Conservation (phyloP, 2,329 filamentous ascomycete genomes). For the Ophiocordyceps australis region DNA sequence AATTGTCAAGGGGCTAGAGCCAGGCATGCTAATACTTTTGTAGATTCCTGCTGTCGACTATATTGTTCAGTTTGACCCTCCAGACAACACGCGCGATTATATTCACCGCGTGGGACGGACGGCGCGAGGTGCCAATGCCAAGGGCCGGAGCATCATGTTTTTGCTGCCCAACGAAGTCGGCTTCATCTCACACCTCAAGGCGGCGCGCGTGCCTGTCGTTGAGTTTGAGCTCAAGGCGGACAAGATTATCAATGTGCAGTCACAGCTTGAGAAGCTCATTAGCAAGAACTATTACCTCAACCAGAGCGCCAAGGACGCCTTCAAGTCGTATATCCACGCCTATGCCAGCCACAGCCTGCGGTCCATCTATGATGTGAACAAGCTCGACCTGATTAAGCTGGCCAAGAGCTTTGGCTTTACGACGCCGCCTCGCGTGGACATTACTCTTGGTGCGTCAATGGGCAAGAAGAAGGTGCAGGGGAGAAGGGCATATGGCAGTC, state of each 20-base stretch:
- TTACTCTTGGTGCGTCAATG: slow-evolving; percentile 67
- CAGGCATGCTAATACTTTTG: slow-evolving; percentile 1
- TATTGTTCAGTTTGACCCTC: slow-evolving; percentile 91
- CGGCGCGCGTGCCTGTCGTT: slow-evolving; percentile 78
- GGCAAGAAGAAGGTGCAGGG: slow-evolving; percentile 47
- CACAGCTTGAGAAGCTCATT: slow-evolving; percentile 87
- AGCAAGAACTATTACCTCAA: slow-evolving; percentile 94
- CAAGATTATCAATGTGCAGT: slow-evolving; percentile 81
- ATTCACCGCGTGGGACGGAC: slow-evolving; percentile 95
- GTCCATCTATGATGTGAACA: slow-evolving; percentile 59
- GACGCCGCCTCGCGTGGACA: slow-evolving; percentile 65
- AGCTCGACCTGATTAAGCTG: slow-evolving; percentile 67
- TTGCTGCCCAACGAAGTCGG: slow-evolving; percentile 82
- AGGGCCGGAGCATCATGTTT: slow-evolving; percentile 83
- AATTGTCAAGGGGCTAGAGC: not conserved
- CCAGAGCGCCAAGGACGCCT: slow-evolving; percentile 63
- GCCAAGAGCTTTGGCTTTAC: slow-evolving; percentile 71
- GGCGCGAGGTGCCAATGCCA: slow-evolving; percentile 65
- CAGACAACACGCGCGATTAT: slow-evolving; percentile 79
- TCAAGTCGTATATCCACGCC: slow-evolving; percentile 82
- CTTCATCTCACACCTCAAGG: slow-evolving; percentile 81
- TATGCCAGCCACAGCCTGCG: slow-evolving; percentile 58
- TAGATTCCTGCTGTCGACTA: slow-evolving; percentile 87
- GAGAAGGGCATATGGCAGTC: slow-evolving; percentile 57
- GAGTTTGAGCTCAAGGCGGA: slow-evolving; percentile 90